Percentiles rank a stretch among this genome's conserved stretches.
Evolutionary conservation across 108 stramenopile genomes (phyloP).

Genomic region (Schizochytrium sp.): DNA sequence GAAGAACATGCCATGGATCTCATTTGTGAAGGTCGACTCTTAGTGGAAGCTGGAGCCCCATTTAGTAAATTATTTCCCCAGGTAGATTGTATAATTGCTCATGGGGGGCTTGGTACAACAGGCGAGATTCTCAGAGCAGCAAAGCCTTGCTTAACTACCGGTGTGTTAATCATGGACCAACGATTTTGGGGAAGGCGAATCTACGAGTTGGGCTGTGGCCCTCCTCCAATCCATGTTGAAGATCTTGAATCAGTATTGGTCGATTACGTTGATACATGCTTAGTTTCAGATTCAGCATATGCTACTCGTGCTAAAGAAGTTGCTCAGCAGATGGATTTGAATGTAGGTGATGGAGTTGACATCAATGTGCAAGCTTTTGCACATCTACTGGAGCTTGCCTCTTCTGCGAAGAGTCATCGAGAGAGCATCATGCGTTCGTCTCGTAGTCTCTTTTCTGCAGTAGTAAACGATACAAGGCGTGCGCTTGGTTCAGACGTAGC

Average conservation of each 20-base stretch:
- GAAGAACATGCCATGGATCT: neutral
- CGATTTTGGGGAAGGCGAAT: slow-evolving; percentile 52
- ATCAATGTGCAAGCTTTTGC: neutral
- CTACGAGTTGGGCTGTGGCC: slow-evolving; percentile 39
- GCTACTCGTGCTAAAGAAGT: neutral
- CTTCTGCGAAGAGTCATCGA: neutral
- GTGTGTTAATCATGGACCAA: slow-evolving; percentile 59
- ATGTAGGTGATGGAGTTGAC: slow-evolving; percentile 34
- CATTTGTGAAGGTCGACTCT: neutral
- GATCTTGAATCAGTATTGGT: slow-evolving; percentile 18
- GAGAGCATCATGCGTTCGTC: slow-evolving; percentile 19
- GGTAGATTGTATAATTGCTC: slow-evolving; percentile 26
- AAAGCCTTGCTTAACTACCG: slow-evolving; percentile 44
- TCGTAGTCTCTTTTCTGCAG: neutral
- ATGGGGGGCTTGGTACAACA: slow-evolving; percentile 43
- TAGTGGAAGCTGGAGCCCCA: slow-evolving; percentile 48
- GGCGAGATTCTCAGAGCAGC: slow-evolving; percentile 53
- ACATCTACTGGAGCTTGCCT: neutral
- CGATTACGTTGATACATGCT: slow-evolving; percentile 23
- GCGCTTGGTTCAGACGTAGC: neutral
- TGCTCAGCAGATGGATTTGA: neutral
- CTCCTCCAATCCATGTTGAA: neutral
- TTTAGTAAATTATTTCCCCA: slow-evolving; percentile 37
- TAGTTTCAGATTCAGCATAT: neutral
- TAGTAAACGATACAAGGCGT: neutral